Conservation (phyloP, 495 filamentous ascomycete species). For the Penicillium herquei region DNA sequence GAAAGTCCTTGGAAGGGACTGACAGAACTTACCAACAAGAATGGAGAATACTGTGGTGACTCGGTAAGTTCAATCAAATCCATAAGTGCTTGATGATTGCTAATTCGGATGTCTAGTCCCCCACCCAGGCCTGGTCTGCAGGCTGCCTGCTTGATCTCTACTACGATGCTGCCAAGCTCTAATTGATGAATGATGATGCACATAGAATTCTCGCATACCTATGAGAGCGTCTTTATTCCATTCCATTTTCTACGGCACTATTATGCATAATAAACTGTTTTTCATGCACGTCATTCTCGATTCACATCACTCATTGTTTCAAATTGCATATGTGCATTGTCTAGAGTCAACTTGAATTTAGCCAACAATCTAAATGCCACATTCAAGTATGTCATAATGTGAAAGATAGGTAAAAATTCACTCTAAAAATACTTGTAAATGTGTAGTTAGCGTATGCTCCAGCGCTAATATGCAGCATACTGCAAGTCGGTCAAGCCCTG, state of each 20-base stretch:
- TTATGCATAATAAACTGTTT: not conserved
- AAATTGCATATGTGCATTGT: too few species aligned
- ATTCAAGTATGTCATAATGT: too few species aligned
- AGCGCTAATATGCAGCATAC: too few species aligned
- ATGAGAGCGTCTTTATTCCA: not conserved
- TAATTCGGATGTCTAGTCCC: conserved; percentile 52
- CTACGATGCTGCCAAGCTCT: conserved; percentile 67
- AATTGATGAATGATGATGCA: conserved; percentile 10
- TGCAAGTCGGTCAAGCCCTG: too few species aligned
- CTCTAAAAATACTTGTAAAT: too few species aligned
- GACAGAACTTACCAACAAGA: conserved; percentile 89
- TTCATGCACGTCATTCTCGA: not conserved
- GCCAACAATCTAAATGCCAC: too few species aligned
- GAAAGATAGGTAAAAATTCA: too few species aligned
- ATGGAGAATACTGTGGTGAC: conserved; percentile 78
- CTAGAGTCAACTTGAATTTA: too few species aligned
- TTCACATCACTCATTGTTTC: not conserved
- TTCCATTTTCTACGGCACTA: not conserved
- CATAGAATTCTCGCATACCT: not conserved
- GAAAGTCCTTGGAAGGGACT: conserved; percentile 86
- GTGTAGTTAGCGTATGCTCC: too few species aligned
- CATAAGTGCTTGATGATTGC: conserved; percentile 6
- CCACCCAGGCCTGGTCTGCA: conserved; percentile 94
- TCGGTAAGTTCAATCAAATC: conserved; percentile 60
- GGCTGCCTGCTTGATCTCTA: conserved; percentile 93